phyloP scores from a whole-genome alignment of 1,284 basidiomycete species.

The Naganishia sp. region DNA sequence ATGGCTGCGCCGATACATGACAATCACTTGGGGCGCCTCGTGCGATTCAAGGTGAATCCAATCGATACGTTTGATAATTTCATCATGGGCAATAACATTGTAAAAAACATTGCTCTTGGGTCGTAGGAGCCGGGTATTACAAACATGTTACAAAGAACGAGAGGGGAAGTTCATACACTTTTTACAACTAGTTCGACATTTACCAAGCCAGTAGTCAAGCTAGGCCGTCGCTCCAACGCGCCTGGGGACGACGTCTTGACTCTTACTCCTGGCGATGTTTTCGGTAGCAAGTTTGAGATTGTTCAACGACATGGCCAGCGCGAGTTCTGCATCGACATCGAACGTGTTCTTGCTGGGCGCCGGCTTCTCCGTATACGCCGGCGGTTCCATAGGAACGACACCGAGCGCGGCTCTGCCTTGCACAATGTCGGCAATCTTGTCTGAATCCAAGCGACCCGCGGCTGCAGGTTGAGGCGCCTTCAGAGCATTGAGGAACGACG shows the following conservation, averaged over 20 bases:
- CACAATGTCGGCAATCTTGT: constrained; percentile 55
- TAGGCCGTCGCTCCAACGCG: background rate
- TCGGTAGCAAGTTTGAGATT: constrained; percentile 33
- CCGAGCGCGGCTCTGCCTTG: constrained; percentile 51
- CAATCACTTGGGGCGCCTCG: no score
- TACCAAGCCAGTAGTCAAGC: background rate
- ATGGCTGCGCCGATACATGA: no score
- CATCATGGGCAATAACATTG: no score
- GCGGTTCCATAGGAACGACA: constrained; percentile 41
- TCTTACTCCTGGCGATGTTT: constrained; percentile 25
- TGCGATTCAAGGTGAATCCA: no score
- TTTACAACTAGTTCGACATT: no score
- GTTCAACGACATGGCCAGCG: constrained; percentile 29
- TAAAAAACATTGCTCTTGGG: no score
- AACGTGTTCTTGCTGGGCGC: background rate
- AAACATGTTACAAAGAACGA: background rate
- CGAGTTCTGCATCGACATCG: constrained; percentile 28
- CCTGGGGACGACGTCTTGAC: background rate
- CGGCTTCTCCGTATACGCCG: constrained; percentile 7
- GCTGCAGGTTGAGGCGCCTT: constrained; percentile 36
- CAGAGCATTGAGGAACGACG: constrained; percentile 56
- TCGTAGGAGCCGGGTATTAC: background rate
- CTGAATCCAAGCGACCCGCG: constrained; percentile 43
- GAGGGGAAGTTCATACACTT: background rate
- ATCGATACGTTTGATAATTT: no score